Base-by-base conservation (phyloP, 106 monocot genomes). In the Dioscorea zingiberensis region DNA sequence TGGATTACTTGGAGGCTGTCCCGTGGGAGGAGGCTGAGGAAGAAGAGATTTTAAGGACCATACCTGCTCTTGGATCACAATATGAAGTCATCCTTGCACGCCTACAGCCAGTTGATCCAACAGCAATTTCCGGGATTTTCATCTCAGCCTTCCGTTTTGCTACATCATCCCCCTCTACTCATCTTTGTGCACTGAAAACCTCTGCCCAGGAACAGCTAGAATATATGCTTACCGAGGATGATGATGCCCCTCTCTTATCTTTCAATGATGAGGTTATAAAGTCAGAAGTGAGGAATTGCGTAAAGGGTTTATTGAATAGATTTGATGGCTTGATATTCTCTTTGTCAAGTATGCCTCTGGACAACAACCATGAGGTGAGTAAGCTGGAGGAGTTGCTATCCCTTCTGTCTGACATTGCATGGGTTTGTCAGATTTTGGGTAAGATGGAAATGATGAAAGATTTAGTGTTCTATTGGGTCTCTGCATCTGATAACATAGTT, bases 1-100 rank as follows among this genome's bases (percentile, higher is more conserved):
- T 75, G 56, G 81, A 79, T 2, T 90, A 94, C 76, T 56, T 94
- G 69, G 94, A 94, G 63, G 77, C 89, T 11, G 84, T 75, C 19
- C 94, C 94, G 4, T 94, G 94, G 94, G 94, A 94, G 25, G 94
- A 94, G 65, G 73, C 76, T 16, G 89, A 94, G 6, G 94, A 94
- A 73, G 94, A 94, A 46, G 94, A 89, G 63, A 90, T 94, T 16
- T 47, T 94, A 44, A 81, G 69, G 64, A 77, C 55, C 12, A 44
- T 94, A 45, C 84, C 89, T 49, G 17, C 56, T 57, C 79, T 90
- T 4, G 94, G 94, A 18, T 27, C 76, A 1, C 44, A 75, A 18
- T 94, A 81, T 51, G 61, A 74, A 23, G 53, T 55, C 23, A 80
- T 94, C 72, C 80, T 94, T 48, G 78, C 89, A 2, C 83, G 94